Percentiles rank a stretch among this genome's conserved stretches.
These are phyloP conservation scores for Candida freyschussii DNA, from an alignment of 1,139 yeast genomes.

Conservation along the genomic window DNA sequence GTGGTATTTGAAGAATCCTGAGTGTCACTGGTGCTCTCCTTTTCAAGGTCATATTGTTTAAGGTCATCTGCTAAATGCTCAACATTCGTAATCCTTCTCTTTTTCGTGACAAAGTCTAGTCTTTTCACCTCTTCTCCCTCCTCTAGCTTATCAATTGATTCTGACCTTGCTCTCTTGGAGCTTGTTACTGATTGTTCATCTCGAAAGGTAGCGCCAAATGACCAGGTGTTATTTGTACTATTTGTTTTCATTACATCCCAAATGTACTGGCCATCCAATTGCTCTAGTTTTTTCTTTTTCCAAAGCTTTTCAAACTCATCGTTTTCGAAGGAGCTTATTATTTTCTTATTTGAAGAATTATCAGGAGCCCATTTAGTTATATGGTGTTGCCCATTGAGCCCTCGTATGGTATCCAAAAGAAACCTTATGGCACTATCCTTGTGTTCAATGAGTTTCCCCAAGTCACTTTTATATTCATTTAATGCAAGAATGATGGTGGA, in stretches of 20 bases:
- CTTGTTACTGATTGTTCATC: slow-evolving; percentile 3
- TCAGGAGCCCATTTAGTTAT: slow-evolving; percentile 28
- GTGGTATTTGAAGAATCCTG: neutral
- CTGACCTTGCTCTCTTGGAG: slow-evolving; percentile 1
- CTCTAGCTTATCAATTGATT: slow-evolving; percentile 5
- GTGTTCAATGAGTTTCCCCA: slow-evolving; percentile 15
- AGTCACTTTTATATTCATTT: slow-evolving; percentile 18
- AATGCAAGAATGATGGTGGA: slow-evolving; percentile 19
- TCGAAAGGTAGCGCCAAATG: slow-evolving; percentile 14
- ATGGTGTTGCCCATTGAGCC: slow-evolving; percentile 23
- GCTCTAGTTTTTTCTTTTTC: slow-evolving; percentile 12
- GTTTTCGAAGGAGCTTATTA: slow-evolving; percentile 14
- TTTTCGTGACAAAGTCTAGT: slow-evolving; percentile 10
- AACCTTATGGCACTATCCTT: slow-evolving; percentile 24
- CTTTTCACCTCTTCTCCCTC: slow-evolving; percentile 3
- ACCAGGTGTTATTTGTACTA: slow-evolving; percentile 8
- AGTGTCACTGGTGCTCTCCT: slow-evolving; percentile 1
- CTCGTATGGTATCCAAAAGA: slow-evolving; percentile 23
- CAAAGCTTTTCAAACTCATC: slow-evolving; percentile 15
- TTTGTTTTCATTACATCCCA: slow-evolving; percentile 21
- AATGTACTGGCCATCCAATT: slow-evolving; percentile 14
- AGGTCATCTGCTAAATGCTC: slow-evolving; percentile 13
- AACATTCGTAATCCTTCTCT: slow-evolving; percentile 9
- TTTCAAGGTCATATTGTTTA: slow-evolving; percentile 12
- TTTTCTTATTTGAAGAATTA: slow-evolving; percentile 22